Base-by-base conservation (phyloP, 805 yeast species). In the Wickerhamiella cacticola region DNA sequence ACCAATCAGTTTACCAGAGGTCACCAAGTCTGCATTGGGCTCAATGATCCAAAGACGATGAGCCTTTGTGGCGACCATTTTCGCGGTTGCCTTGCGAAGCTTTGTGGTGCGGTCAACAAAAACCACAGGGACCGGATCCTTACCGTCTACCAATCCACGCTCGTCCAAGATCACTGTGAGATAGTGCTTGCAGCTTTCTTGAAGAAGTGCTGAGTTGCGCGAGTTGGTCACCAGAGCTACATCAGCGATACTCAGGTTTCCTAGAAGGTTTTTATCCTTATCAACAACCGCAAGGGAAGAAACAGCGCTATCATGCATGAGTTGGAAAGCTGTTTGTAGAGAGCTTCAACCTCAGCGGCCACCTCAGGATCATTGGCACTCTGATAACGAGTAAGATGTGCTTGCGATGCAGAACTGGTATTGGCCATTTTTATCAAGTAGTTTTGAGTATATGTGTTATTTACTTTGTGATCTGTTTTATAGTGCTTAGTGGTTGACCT, bases 101-200 rank as follows among this genome's bases (percentile, higher is more conserved):
- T 92, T 79, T 8, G 94, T 78, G 35, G 74, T 73, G 52, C 78
- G 76, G 53, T 84, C 80, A 22, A 89, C 96, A 63, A 89, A 95
- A 73, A 89, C 92, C 35, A 92, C 89, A 15, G 98, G 98, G 71
- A 82, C 89, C 36, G 94, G 86, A 68, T 89, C 98, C 64, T 88
- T 87, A 46, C 96, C 96, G 60, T 87, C 88, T 59, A 82, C 94
- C 26, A 89, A 72, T 18, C 98, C 98, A 60, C 95, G 79, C 48
- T 80, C 80, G 54, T 82, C 80, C 53, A 92, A 73, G 52, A 88
- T 87, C 53, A 87, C 81, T 12, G 94, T 78, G 50, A 89, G 78
- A 62, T 89, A 89, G 65, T 83, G 92, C 58, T 86, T 71, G 64
- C 95, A 92, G 5, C 92, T 73, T 62, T 82, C 80, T 59, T 81